A percentile compares a stretch with the other conserved stretches of the same genome.
phyloP scores from a whole-genome alignment of 2,329 filamentous ascomycete genomes.

The Didymellaceae sp. region DNA sequence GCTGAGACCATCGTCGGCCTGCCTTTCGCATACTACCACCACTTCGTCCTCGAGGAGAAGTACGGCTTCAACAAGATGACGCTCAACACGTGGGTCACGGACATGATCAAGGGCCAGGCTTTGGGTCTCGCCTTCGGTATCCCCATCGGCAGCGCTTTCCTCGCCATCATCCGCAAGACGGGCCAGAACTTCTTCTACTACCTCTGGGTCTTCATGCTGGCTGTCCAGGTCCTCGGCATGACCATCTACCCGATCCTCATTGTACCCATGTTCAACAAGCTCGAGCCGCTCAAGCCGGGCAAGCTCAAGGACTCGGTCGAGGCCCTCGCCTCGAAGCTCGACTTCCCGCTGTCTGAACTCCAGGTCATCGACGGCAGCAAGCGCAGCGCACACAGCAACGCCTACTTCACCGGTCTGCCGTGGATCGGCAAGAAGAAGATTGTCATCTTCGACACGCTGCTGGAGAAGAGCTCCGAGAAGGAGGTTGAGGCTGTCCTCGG shows the following conservation, averaged over 20 bases:
- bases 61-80: constrained; percentile 99
- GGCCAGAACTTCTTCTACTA: constrained; percentile 98
- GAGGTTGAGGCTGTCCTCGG: constrained; percentile 95
- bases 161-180: constrained; percentile 92
- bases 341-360: constrained; percentile 91
- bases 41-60: constrained; percentile 93
- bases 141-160: constrained; percentile 88
- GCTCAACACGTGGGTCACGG: constrained; percentile 81
- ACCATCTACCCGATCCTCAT: constrained; percentile 96
- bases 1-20: constrained; percentile 80
- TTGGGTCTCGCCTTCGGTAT: constrained; percentile 80
- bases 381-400: constrained; percentile 86
- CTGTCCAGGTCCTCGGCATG: constrained; percentile 90
- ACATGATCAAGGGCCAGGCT: constrained; percentile 89
- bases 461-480: constrained; percentile 90
- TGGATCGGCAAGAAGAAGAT: constrained; percentile 96
- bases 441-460: constrained; percentile 96
- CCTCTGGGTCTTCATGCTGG: constrained; percentile 90
- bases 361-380: constrained; percentile 95
- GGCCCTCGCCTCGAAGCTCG: constrained; percentile 77
- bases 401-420: constrained; percentile 94
- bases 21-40: constrained; percentile 87
- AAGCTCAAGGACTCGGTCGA: constrained; percentile 89
- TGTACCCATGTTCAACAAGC: constrained; percentile 96
- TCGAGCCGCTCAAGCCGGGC: constrained; percentile 88